Evolutionary conservation across 2,329 filamentous ascomycete genomes (phyloP), one percentile per base, ranked within the genome.

Genomic region (Ophiostoma novo-ulmi): DNA sequence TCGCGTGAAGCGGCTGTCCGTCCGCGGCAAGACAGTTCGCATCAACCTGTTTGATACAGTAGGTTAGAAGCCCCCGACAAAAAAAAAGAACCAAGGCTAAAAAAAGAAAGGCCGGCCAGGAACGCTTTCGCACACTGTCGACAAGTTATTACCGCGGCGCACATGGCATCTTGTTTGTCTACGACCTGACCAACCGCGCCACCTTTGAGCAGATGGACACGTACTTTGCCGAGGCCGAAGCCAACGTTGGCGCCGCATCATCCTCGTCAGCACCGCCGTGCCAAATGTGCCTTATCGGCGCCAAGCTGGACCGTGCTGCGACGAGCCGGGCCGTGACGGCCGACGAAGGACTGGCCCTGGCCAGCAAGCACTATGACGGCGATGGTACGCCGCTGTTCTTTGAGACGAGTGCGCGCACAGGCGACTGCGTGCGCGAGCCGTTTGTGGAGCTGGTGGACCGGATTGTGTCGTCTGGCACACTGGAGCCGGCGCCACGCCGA

Each of bases 181-280:
- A 84, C 76, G 83, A 85, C 75, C 79, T 83, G 36, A 81, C 81
- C 63, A 83, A 78, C 75, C 77, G 83, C 41, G 81, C 83, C 68
- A 83, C 81, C 70, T 87, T 87, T 75, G 75, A 80, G 35, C 80
- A 81, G 67, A 84, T 87, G 83, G 82, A 84, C 65, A 78, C 80
- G 68, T 87, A 85, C 84, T 84, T 85, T 73, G 81, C 84, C 64
- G 84, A 87, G 75, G 85, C 82, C 7, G 81, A 84, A 74, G 76
- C 77, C 14, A 85, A 85, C 75, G 84, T 83, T 0, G 20, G 39
- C 2, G 80, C 68, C 80, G 79, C 22, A 11, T 17, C 38, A 10
- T 44, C 22, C 2, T 55, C 41, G 10, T 14, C 52, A 1, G 6
- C 52, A 1, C 17, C 52, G 11, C 52, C 35, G 35, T 74, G 72